Evolutionary conservation across 129 eudicot species (phyloP).

Genomic region (Ambrosia artemisiifolia): DNA sequence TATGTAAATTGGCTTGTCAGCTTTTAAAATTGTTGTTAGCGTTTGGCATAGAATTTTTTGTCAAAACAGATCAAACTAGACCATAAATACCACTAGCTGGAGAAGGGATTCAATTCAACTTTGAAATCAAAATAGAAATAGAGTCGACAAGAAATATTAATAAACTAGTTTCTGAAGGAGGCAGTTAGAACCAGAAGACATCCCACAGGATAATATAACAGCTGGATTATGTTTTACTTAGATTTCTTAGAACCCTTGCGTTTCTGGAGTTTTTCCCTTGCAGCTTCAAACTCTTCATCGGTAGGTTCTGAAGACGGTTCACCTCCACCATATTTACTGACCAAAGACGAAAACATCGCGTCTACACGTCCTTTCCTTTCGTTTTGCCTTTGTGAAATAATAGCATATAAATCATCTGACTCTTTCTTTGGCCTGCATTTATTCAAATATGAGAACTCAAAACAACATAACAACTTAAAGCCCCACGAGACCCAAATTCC

Average conservation of each 20-base stretch:
- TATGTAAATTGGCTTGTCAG: neutral
- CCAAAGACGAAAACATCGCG: slow-evolving; percentile 68
- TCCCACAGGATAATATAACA: neutral
- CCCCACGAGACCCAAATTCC: neutral
- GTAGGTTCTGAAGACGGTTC: slow-evolving; percentile 56
- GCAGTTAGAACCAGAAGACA: neutral
- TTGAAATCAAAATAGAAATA: neutral
- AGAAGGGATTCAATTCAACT: neutral
- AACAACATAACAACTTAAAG: neutral
- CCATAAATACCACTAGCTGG: too few species aligned
- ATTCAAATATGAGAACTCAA: neutral
- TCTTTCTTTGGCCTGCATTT: slow-evolving; percentile 56
- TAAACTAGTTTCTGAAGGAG: neutral
- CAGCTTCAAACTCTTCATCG: slow-evolving; percentile 97
- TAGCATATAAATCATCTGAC: slow-evolving; percentile 64
- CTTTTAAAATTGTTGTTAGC: neutral
- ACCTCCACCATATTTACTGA: slow-evolving; percentile 67
- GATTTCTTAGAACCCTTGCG: slow-evolving; percentile 46
- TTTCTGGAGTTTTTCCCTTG: slow-evolving; percentile 52
- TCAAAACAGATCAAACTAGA: neutral
- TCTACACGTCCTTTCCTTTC: slow-evolving; percentile 73
- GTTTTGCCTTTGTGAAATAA: slow-evolving; percentile 71
- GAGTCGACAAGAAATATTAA: neutral
- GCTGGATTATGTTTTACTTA: slow-evolving; percentile 31
- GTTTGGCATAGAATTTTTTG: neutral